phyloP scores from a whole-genome alignment of 164 flowering plant genomes.

The Vitis riparia region DNA sequence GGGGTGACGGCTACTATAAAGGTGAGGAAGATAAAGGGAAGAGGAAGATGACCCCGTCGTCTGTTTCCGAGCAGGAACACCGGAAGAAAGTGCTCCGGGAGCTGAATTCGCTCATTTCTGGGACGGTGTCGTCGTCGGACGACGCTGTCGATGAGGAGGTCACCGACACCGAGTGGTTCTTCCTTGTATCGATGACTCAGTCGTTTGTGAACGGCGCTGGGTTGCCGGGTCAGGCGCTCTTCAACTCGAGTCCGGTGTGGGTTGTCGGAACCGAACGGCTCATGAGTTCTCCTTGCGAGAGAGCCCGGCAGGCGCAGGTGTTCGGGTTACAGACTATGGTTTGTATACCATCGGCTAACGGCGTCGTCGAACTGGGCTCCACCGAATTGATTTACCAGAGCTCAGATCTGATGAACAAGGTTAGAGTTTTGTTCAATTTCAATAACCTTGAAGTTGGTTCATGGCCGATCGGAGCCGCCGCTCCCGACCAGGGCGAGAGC shows the following conservation, averaged over 20 bases:
- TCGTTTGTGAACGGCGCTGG: constrained; percentile 62
- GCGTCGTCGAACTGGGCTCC: constrained; percentile 92
- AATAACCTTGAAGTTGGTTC: constrained; percentile 28
- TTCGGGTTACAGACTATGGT: constrained; percentile 86
- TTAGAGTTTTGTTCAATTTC: constrained; percentile 64
- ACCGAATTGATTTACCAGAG: constrained; percentile 63
- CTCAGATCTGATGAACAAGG: constrained; percentile 76
- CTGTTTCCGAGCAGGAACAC: constrained; percentile 62
- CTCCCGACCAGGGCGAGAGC: constrained; percentile 43
- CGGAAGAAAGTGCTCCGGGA: constrained; percentile 77
- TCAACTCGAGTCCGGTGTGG: constrained; percentile 52
- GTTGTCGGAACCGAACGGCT: constrained; percentile 61
- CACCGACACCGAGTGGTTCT: constrained; percentile 97
- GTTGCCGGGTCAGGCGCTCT: constrained; percentile 75
- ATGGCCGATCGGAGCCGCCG: constrained; percentile 20
- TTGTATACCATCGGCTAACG: constrained; percentile 66
- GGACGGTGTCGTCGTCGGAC: constrained; percentile 31
- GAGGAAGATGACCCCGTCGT: constrained; percentile 24
- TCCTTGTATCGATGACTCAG: constrained; percentile 85
- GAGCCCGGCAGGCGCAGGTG: constrained; percentile 68
- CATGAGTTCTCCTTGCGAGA: constrained; percentile 48
- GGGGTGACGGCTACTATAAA: constrained; percentile 95
- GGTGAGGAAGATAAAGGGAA: constrained; percentile 60
- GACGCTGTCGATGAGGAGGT: constrained; percentile 81
- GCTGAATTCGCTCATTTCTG: constrained; percentile 73